Evolutionary conservation across 371 early-diverging fungal species (phyloP).

Genomic region (Aphelidium insulamus): DNA sequence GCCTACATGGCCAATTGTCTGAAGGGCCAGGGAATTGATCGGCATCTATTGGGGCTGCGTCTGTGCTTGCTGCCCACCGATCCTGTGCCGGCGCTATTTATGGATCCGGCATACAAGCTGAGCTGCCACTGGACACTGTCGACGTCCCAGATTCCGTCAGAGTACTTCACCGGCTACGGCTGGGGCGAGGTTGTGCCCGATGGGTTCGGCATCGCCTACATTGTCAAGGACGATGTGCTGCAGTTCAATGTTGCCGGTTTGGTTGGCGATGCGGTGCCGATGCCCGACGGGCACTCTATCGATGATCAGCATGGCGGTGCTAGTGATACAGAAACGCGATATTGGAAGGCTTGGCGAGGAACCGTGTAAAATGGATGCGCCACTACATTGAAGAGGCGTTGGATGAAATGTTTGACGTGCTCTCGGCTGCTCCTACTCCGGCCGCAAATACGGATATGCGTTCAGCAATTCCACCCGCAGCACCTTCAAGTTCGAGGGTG

Average conservation of each 20-base stretch:
- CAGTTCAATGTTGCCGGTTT: constrained; percentile 66
- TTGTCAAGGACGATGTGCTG: constrained; percentile 58
- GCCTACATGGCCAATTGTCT: constrained; percentile 56
- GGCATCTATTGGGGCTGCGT: constrained; percentile 66
- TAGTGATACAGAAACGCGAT: not conserved
- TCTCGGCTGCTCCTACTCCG: constrained; percentile 18
- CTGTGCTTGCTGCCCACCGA: constrained; percentile 42
- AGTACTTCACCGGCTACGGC: constrained; percentile 78
- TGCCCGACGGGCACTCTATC: constrained; percentile 30
- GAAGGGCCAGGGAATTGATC: constrained; percentile 69
- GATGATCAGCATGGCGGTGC: not conserved
- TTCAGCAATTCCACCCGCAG: too few relatives aligned
- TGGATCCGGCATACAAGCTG: constrained; percentile 51
- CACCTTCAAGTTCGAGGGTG: too few relatives aligned
- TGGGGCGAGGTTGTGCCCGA: constrained; percentile 92
- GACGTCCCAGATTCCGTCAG: constrained; percentile 74
- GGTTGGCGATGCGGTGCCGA: constrained; percentile 17
- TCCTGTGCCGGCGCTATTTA: constrained; percentile 51
- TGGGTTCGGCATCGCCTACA: constrained; percentile 86
- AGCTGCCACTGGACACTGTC: constrained; percentile 83
- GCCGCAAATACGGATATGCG: too few relatives aligned
- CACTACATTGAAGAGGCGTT: constrained; percentile 44
- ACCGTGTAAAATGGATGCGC: constrained; percentile 10
- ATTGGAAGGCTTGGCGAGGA: not conserved
- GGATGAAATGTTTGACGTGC: constrained; percentile 45